These are phyloP conservation scores for Phoma sp. DNA, from an alignment of 2,329 filamentous ascomycete species.

Conservation along the genomic window DNA sequence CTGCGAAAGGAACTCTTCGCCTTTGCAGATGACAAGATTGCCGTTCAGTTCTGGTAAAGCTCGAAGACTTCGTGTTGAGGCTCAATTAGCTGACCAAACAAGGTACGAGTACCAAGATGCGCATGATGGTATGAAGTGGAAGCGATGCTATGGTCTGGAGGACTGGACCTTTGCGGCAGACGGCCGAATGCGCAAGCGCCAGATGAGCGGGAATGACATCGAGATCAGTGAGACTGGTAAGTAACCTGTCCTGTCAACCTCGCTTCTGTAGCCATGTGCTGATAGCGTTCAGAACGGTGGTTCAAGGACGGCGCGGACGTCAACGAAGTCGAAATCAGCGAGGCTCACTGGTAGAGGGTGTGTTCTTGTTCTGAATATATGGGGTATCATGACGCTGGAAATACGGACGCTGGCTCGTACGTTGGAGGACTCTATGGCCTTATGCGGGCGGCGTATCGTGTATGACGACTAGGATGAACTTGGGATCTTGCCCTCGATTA, in stretches of 20 bases:
- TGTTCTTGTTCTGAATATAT: background rate
- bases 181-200: conserved; percentile 74
- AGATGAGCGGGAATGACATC: conserved; percentile 79
- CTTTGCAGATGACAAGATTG: conserved; percentile 76
- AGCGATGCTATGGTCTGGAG: conserved; percentile 80
- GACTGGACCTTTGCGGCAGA: conserved; percentile 78
- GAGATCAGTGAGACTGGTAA: conserved; percentile 60
- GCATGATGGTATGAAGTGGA: conserved; percentile 68
- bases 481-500: conserved; percentile 60
- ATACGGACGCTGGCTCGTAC: conserved; percentile 3
- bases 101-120: conserved; percentile 80
- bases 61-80: no score
- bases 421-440: conserved; percentile 14
- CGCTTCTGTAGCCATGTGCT: background rate
- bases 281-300: conserved; percentile 63
- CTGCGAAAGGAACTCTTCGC: conserved; percentile 85
- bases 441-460: conserved; percentile 79
- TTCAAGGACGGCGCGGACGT: conserved; percentile 73
- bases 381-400: conserved; percentile 35
- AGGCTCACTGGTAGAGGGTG: conserved; percentile 66
- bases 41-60: conserved; percentile 74
- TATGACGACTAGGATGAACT: conserved; percentile 79
- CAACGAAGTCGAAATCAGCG: conserved; percentile 68
- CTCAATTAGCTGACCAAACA: background rate
- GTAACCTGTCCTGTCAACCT: conserved; percentile 1